Base-by-base conservation (phyloP, 108 stramenopile genomes). In the Cyclotella atomus region DNA sequence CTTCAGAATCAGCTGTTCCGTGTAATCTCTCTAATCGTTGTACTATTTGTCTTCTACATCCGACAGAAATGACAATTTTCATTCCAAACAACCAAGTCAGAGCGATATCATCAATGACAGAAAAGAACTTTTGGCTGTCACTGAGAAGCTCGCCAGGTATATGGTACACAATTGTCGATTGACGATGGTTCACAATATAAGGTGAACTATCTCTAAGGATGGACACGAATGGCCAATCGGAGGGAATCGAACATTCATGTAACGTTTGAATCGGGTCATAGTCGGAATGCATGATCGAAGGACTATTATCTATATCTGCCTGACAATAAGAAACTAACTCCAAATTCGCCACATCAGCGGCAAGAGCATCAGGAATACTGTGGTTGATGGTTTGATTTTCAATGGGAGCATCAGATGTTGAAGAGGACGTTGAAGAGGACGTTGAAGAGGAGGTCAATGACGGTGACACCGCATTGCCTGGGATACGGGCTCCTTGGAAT, bases 151-250 rank as follows among this genome's bases (percentile, higher is more conserved):
- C 88, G 44, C 97, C 96, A 12, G 95, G 95, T 59, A 98, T 94
- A 77, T 98, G 97, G 46, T 89, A 91, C 55, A 97, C 95, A 49
- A 92, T 93, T 0, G 88, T 83, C 8, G 96, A 86, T 60, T 91
- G 89, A 16, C 96, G 88, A 79, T 98, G 97, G 43, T 90, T 89
- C 34, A 95, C 96, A 74, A 98, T 97, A 76, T 98, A 98, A 23
- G 94, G 95, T 25, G 96, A 97, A 14, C 89, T 85, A 28, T 91
- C 94, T 17, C 96, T 83, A 57, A 98, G 94, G 70, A 96, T 87
- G 21, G 89, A 84, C 0, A 96, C 95, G 81, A 97, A 98, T 41
- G 87, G 79, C 56, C 66, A 80, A 21, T 73, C 59, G 0, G 67
- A 53, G 14, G 79, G 60, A 23, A 73, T 25, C 2, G 49, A 25